phyloP scores from a whole-genome alignment of 164 flowering plant species.

The Magnolia sinica region DNA sequence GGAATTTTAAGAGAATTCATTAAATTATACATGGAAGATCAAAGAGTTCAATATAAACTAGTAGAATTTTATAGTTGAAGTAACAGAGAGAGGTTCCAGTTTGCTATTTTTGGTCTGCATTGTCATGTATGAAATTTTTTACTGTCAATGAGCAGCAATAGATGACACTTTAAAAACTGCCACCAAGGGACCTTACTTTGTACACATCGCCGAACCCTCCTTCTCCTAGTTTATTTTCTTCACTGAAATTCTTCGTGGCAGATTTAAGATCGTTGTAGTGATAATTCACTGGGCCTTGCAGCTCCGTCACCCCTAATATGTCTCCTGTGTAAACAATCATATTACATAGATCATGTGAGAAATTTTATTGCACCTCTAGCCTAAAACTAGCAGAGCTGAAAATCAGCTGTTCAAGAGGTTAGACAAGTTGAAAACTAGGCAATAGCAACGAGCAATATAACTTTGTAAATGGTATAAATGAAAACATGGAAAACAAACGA shows the following conservation, averaged over 20 bases:
- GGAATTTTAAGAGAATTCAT: not conserved
- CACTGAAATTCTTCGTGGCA: slow-evolving; percentile 46
- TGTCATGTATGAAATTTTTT: too few species aligned
- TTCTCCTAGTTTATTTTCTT: slow-evolving; percentile 49
- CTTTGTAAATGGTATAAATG: too few species aligned
- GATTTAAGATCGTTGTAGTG: slow-evolving; percentile 38
- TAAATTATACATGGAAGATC: not conserved
- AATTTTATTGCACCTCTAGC: not conserved
- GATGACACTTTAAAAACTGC: not conserved
- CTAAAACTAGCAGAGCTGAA: not conserved
- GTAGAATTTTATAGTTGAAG: not conserved
- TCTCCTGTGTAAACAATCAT: slow-evolving; percentile 4
- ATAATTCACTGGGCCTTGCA: slow-evolving; percentile 45
- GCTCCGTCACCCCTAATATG: slow-evolving; percentile 21
- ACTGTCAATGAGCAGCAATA: not conserved
- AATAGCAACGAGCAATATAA: not conserved
- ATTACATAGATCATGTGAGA: not conserved
- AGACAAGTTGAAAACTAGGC: not conserved
- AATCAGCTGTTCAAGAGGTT: not conserved
- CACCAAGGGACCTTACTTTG: slow-evolving; percentile 34
- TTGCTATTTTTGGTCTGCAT: too few species aligned
- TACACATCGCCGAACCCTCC: slow-evolving; percentile 65
- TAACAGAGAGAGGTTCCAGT: too few species aligned
- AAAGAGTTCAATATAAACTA: not conserved
- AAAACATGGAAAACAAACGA: too few species aligned